Percentiles rank a stretch among this genome's conserved stretches.
Conservation (phyloP, 1,139 yeast genomes). For the Pichia sp. region DNA sequence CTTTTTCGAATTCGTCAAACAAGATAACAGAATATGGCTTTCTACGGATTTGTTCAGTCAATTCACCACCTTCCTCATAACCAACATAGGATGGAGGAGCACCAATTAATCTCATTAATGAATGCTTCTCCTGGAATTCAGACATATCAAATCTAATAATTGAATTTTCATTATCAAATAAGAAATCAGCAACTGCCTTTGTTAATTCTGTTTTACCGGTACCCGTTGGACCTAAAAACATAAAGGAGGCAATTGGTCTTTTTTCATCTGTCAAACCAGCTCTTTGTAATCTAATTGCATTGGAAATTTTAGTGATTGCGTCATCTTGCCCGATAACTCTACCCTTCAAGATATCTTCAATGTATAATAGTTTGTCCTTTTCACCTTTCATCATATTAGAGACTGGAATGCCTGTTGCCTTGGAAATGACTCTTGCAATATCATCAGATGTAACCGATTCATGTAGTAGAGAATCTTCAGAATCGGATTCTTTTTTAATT, state of each 20-base stretch:
- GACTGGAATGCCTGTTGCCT: conserved; percentile 96
- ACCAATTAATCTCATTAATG: conserved; percentile 84
- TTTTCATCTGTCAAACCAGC: conserved; percentile 93
- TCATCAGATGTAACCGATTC: conserved; percentile 94
- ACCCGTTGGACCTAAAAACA: conserved; percentile 97
- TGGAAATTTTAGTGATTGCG: conserved; percentile 82
- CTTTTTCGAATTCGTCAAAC: conserved; percentile 95
- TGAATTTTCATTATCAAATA: conserved; percentile 81
- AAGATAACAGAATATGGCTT: conserved; percentile 90
- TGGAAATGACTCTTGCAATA: conserved; percentile 83
- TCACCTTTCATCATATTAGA: conserved; percentile 89
- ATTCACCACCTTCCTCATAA: conserved; percentile 90
- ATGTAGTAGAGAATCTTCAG: conserved; percentile 48
- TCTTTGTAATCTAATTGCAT: conserved; percentile 91
- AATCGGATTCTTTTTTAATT: conserved; percentile 32
- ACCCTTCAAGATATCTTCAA: conserved; percentile 72
- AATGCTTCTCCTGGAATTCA: conserved; percentile 92
- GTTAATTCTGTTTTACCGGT: conserved; percentile 96
- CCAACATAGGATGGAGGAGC: conserved; percentile 99
- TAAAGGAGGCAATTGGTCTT: conserved; percentile 91
- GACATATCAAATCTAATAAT: conserved; percentile 95
- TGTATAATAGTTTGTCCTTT: conserved; percentile 77
- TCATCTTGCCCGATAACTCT: conserved; percentile 94
- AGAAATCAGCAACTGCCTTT: conserved; percentile 82
- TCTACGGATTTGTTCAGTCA: conserved; percentile 91